These are phyloP conservation scores for Oryza meridionalis DNA, from an alignment of 176 grass and related monocot genomes.

Conservation along the genomic window DNA sequence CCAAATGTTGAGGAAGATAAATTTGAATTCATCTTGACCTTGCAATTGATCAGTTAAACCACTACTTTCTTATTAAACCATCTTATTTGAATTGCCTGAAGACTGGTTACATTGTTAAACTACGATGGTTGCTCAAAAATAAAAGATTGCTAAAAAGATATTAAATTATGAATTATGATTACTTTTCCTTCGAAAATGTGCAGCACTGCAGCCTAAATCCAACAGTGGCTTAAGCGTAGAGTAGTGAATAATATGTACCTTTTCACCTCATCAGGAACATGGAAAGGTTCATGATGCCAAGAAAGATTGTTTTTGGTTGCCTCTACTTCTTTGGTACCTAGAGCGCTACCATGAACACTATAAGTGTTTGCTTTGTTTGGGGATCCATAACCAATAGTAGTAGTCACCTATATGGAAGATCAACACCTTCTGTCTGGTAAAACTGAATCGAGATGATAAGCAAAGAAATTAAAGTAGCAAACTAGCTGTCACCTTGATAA, in stretches of 20 bases:
- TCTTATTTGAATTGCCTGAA: neutral
- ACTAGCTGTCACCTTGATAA: slow-evolving; percentile 67
- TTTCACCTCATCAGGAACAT: slow-evolving; percentile 87
- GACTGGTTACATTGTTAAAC: neutral
- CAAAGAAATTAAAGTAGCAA: neutral
- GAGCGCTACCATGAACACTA: slow-evolving; percentile 84
- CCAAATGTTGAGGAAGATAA: neutral
- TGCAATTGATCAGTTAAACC: neutral
- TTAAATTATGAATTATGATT: too few relatives aligned
- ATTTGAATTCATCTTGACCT: neutral
- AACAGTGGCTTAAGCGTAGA: neutral
- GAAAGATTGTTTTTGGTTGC: slow-evolving; percentile 83
- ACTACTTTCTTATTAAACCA: neutral
- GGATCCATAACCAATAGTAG: slow-evolving; percentile 90
- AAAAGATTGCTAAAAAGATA: too few relatives aligned
- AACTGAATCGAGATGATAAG: neutral
- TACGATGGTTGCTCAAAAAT: neutral
- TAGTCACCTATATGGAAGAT: slow-evolving; percentile 62
- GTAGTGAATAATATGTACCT: slow-evolving; percentile 44
- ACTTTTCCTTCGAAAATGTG: neutral
- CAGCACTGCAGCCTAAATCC: neutral
- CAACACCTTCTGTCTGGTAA: neutral
- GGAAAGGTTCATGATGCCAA: slow-evolving; percentile 82
- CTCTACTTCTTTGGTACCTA: slow-evolving; percentile 88
- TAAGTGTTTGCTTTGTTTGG: slow-evolving; percentile 88